Base-by-base conservation (phyloP, 1,284 basidiomycete genomes). In the Puccinia hordei region DNA sequence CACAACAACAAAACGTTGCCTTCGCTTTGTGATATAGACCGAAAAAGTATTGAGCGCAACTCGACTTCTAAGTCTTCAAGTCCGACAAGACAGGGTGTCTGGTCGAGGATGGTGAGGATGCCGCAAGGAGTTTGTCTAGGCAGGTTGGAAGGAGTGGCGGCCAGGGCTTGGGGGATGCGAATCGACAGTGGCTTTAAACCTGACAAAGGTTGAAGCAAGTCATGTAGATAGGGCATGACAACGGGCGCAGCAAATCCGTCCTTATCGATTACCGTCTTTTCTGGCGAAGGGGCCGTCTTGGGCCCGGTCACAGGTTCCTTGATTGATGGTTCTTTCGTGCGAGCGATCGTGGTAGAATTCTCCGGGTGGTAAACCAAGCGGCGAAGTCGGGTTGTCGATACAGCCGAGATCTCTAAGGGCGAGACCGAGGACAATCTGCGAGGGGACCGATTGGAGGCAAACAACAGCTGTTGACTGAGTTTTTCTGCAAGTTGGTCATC, bases 1-100 rank as follows among this genome's bases (percentile, higher is more conserved):
- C n/a, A 51, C 17, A 77, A 55, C 24, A 77, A 24, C 27, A 77
- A 38, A 9, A 68, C 74, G 27, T 77, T 77, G 2, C 63, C 74
- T 68, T 77, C 63, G 24, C 33, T 22, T 66, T 77, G 44, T 38
- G 46, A 57, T 15, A 77, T 38, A n/a, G 74, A 51, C n/a, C 74
- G 74, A 68, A 61, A 46, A 24, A 77, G 66, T 13, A 77, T 9
- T 15, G 46, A 49, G 46, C 74, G 63, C 3, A 77, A 35, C 19
- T 77, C 61, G 30, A 59, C 17, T 59, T 59, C 57, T 27, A 59
- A 33, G 57, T 59, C 57, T 33, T 59, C 57, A 13, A 24, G 57
- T 15, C 57, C 57, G 10, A 59, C 57, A n/a, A 59, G 57, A 59
- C 57, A 59, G 24, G 57, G 57, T 9, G 57, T 59, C 57, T 59